A percentile compares a stretch with the other conserved stretches of the same genome.
These are phyloP conservation scores for Phytophthora lateralis DNA, from an alignment of 352 stramenopile genomes.

Conservation along the genomic window DNA sequence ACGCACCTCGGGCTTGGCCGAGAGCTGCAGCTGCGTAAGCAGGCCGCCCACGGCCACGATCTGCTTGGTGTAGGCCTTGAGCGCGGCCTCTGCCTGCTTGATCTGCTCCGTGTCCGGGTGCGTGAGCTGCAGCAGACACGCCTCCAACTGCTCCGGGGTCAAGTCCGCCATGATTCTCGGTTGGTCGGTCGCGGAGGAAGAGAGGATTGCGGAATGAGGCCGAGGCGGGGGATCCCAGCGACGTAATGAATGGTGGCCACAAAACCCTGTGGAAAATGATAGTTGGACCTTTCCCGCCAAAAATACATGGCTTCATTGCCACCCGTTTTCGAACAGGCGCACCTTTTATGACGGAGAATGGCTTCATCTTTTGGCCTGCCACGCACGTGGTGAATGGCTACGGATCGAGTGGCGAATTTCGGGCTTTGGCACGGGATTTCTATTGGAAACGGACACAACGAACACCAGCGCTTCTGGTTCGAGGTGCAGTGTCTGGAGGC, in stretches of 20 bases:
- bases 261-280: conserved; percentile 32
- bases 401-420: neutral
- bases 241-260: conserved; percentile 44
- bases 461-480: neutral
- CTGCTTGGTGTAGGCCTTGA: conserved; percentile 95
- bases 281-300: conserved; percentile 22
- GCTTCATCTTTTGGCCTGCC: conserved; percentile 21
- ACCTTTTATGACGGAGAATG: conserved; percentile 30
- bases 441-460: conserved; percentile 20
- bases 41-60: conserved; percentile 83
- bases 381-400: conserved; percentile 8
- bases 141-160: conserved; percentile 82
- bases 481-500: conserved; percentile 8
- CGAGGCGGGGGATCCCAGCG: neutral
- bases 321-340: conserved; percentile 16
- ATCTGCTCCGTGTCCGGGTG: conserved; percentile 95
- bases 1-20: conserved; percentile 79
- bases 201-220: conserved; percentile 32
- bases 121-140: conserved; percentile 90
- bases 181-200: conserved; percentile 8
- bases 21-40: conserved; percentile 90
- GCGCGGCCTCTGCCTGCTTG: conserved; percentile 91
- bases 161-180: conserved; percentile 73
- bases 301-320: conserved; percentile 25
- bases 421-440: neutral